A percentile compares a stretch with the other conserved stretches of the same genome.
Evolutionary conservation across 2,329 filamentous ascomycete genomes (phyloP).

Genomic region (Raffaelea arxii): DNA sequence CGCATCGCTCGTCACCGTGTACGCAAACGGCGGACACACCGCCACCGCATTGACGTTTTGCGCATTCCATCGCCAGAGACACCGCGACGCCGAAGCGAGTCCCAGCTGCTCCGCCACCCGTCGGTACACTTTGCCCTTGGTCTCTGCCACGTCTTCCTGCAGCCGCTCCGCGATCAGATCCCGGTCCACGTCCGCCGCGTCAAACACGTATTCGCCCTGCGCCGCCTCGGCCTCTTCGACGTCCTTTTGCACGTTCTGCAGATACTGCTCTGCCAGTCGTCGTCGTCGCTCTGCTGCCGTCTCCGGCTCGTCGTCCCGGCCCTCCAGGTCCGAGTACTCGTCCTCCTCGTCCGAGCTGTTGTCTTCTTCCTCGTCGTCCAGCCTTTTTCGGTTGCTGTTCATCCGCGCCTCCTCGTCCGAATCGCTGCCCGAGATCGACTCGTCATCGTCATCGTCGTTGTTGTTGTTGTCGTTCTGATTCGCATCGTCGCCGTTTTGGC

Average conservation of each 20-base stretch:
- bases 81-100: slow-evolving; percentile 56
- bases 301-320: slow-evolving; percentile 62
- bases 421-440: slow-evolving; percentile 31
- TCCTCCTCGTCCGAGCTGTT: slow-evolving; percentile 24
- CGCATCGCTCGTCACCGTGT: slow-evolving; percentile 81
- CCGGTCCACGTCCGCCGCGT: slow-evolving; percentile 85
- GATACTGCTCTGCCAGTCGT: slow-evolving; percentile 81
- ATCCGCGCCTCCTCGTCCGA: slow-evolving; percentile 71
- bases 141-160: slow-evolving; percentile 85
- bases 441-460: slow-evolving; percentile 28
- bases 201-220: slow-evolving; percentile 55
- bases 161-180: slow-evolving; percentile 86
- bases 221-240: slow-evolving; percentile 35
- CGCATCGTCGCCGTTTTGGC: not conserved
- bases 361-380: slow-evolving; percentile 56
- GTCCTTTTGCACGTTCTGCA: slow-evolving; percentile 80
- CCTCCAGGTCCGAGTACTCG: slow-evolving; percentile 35
- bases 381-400: slow-evolving; percentile 65
- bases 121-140: slow-evolving; percentile 81
- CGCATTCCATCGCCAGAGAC: slow-evolving; percentile 70
- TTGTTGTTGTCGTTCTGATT: slow-evolving; percentile 1
- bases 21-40: slow-evolving; percentile 68
- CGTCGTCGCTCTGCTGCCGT: slow-evolving; percentile 83
- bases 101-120: slow-evolving; percentile 65
- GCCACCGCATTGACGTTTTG: slow-evolving; percentile 72